Percentiles rank a stretch among this genome's conserved stretches.
Conservation (phyloP, 2,329 filamentous ascomycete genomes). For the Verticillium zaregamsianum region DNA sequence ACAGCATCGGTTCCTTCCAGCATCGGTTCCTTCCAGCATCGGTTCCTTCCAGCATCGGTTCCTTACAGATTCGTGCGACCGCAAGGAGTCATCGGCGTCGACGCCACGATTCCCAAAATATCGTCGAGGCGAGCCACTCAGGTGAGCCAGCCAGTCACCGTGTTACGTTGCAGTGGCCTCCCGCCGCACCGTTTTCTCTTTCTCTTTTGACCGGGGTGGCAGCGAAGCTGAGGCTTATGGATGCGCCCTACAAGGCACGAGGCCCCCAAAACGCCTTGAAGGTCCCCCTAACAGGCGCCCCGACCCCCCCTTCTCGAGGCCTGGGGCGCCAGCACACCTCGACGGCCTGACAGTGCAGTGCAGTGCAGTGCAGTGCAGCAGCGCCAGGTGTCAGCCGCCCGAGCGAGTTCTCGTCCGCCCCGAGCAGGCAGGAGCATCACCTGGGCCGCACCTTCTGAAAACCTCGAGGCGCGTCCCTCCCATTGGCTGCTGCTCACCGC, state of each 20-base stretch:
- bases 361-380: too few relatives aligned
- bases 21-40: too few relatives aligned
- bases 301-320: too few relatives aligned
- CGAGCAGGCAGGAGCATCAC: too few relatives aligned
- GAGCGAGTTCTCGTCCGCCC: background rate
- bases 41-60: too few relatives aligned
- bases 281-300: background rate
- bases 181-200: constrained; percentile 1
- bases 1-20: too few relatives aligned
- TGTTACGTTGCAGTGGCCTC: constrained; percentile 10
- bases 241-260: background rate
- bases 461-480: background rate
- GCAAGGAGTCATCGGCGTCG: background rate
- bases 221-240: constrained; percentile 3
- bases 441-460: background rate
- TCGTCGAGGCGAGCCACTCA: background rate
- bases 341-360: background rate
- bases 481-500: background rate
- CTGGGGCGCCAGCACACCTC: too few relatives aligned
- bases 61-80: background rate
- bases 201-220: background rate
- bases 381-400: background rate
- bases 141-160: background rate
- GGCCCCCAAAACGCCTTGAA: background rate
- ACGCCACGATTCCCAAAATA: constrained; percentile 4